A percentile compares a stretch with the other conserved stretches of the same genome.
Conservation (phyloP, 495 filamentous ascomycete species). For the Aspergillus sclerotioniger region DNA sequence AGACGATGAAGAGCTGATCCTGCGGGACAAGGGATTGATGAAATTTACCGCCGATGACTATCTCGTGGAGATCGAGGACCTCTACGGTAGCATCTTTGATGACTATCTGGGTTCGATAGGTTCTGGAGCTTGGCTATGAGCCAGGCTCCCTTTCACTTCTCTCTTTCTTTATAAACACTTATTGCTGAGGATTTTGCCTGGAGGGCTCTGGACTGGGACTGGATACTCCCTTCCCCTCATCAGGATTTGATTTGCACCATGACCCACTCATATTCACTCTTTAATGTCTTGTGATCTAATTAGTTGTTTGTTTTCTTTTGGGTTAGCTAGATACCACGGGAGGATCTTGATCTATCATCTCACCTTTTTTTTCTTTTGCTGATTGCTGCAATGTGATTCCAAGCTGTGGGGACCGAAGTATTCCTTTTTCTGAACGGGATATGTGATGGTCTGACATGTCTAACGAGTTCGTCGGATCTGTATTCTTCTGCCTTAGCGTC, state of each 20-base stretch:
- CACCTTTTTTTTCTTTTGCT: constrained; percentile 8
- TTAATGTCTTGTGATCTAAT: constrained; percentile 16
- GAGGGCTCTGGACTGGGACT: constrained; percentile 18
- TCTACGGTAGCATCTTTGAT: constrained; percentile 56
- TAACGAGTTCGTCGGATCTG: constrained; percentile 3
- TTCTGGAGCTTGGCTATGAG: constrained; percentile 44
- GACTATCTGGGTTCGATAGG: constrained; percentile 41
- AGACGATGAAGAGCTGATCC: constrained; percentile 67
- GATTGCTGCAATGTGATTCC: constrained; percentile 9
- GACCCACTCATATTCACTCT: constrained; percentile 29
- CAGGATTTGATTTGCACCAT: constrained; percentile 7
- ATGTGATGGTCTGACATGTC: constrained; percentile 10
- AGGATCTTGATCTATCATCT: constrained; percentile 8
- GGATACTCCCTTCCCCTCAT: constrained; percentile 17
- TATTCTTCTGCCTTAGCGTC: constrained; percentile 1
- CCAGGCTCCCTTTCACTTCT: not conserved
- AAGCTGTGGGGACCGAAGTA: not conserved
- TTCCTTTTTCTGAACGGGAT: constrained; percentile 9
- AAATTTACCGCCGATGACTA: constrained; percentile 84
- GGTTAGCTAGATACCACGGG: constrained; percentile 26
- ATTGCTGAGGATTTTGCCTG: constrained; percentile 1
- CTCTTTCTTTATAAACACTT: not conserved
- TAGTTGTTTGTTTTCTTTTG: constrained; percentile 4
- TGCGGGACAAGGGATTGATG: constrained; percentile 63
- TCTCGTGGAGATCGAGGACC: constrained; percentile 70